phyloP scores from a whole-genome alignment of 208 protist species.

The Endotrypanum monterogeii region DNA sequence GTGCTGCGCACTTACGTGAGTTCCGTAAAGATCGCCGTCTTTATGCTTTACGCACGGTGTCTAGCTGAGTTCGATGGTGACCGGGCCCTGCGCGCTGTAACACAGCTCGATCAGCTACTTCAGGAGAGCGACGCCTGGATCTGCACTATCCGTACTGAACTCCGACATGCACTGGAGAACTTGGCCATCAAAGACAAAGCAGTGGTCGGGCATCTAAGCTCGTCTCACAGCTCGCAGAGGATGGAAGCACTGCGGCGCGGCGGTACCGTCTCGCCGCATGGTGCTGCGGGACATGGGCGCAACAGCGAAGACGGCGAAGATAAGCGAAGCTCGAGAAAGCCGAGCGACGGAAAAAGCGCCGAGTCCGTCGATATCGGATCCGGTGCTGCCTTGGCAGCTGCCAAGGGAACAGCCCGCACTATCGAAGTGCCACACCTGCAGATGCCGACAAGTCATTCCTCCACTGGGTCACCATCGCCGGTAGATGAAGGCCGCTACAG shows the following conservation, averaged over 20 bases:
- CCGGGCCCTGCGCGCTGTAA: slow-evolving; percentile 53
- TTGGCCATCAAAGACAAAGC: slow-evolving; percentile 17
- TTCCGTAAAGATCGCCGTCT: slow-evolving; percentile 72
- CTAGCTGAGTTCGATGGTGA: slow-evolving; percentile 80
- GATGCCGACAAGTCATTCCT: slow-evolving; percentile 5
- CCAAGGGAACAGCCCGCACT: not conserved
- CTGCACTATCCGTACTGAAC: slow-evolving; percentile 28
- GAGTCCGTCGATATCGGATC: not conserved
- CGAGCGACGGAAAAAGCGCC: not conserved
- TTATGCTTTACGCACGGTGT: slow-evolving; percentile 79
- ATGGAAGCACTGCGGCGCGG: slow-evolving; percentile 14
- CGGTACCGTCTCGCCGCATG: slow-evolving; percentile 1
- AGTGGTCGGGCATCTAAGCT: slow-evolving; percentile 1
- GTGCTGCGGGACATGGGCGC: slow-evolving; percentile 1
- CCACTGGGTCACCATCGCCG: slow-evolving; percentile 7
- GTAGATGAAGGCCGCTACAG: slow-evolving; percentile 10
- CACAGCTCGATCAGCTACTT: slow-evolving; percentile 38
- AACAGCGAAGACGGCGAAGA: slow-evolving; percentile 7
- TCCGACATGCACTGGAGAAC: slow-evolving; percentile 26
- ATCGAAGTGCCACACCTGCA: slow-evolving; percentile 30
- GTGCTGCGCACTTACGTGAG: slow-evolving; percentile 66
- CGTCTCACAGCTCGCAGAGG: slow-evolving; percentile 3
- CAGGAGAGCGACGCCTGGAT: slow-evolving; percentile 68
- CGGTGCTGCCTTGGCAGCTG: not conserved
- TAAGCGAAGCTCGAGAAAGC: not conserved